Evolutionary conservation across 257 asterid species (phyloP), one percentile per base, ranked within the genome.

Genomic region (Agastache rugosa): DNA sequence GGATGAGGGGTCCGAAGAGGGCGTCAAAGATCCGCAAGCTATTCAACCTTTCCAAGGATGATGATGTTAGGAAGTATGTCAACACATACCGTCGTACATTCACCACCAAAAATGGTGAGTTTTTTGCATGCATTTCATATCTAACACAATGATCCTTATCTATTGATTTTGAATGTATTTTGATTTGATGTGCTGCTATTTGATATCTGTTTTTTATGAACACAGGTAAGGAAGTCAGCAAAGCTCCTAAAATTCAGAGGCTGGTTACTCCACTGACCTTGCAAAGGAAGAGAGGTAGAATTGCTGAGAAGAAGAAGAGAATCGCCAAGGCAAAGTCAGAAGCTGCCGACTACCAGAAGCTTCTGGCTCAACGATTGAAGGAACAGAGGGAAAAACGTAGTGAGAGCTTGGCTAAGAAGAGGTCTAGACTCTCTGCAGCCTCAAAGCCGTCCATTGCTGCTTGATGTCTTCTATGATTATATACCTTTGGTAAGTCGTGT

Each of bases 1-100:
- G 96, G 76, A 90, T 90, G 96, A 90, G 96, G 63, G 96, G 96
- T 61, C 96, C 96, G 6, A 90, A 90, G 83, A 88, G 96, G 80
- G 96, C 96, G 23, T 88, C 93, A 0, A 90, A 90, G 80, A 90
- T 90, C 56, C 83, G 96, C 58, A 90, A 90, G 85, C 90, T 90
- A 35, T 88, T 90, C 80, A 90, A 88, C 81, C 87, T 90, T n/a
- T 84, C 90, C 15, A 90, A 90, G 86, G 93, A 90, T 6, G 96
- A 90, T 50, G 96, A 90, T 79, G 96, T 90, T 1, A 75, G 92
- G 77, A 90, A 90, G 78, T 90, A 90, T 35, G 93, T 90, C 45
- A 82, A 85, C 82, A 82, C 86, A 0, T 85, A 82, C 80, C 85
- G 89, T 50, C 80, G 89, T 0, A 77, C 83, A 14, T 79, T 85